Percentiles rank a stretch among this genome's conserved stretches.
phyloP scores from a whole-genome alignment of 1,284 basidiomycete genomes.

The Tilletia horrida region DNA sequence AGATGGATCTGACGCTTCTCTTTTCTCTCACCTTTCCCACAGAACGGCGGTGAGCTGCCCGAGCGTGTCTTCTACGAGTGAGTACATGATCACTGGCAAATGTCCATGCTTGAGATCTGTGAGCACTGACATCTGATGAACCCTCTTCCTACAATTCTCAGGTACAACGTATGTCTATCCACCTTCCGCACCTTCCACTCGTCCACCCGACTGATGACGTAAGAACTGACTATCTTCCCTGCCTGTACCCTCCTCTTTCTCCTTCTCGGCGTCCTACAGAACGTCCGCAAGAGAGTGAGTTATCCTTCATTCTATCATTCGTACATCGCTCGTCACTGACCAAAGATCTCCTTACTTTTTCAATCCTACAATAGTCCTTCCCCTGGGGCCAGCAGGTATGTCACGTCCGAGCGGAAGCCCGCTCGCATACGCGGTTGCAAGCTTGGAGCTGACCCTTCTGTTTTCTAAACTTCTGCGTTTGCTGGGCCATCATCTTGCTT shows the following conservation, averaged over 20 bases:
- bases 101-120: too few species aligned
- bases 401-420: not conserved
- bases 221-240: not conserved
- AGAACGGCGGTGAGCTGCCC: slow-evolving; percentile 40
- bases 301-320: slow-evolving; percentile 3
- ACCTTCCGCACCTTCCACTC: not conserved
- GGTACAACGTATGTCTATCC: slow-evolving; percentile 35
- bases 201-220: too few species aligned
- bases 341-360: not conserved
- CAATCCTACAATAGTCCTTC: slow-evolving; percentile 26
- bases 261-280: slow-evolving; percentile 17
- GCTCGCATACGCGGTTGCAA: too few species aligned
- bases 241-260: not conserved
- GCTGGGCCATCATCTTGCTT: slow-evolving; percentile 1
- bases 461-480: too few species aligned
- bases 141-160: not conserved
- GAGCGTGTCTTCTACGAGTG: slow-evolving; percentile 46
- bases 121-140: not conserved
- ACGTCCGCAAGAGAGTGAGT: slow-evolving; percentile 34
- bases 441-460: too few species aligned
- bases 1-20: not conserved
- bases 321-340: not conserved
- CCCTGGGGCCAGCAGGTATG: slow-evolving; percentile 43
- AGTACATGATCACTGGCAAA: too few species aligned
- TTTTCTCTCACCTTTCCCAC: not conserved